Conservation (phyloP, 345 rosid species). For the Murraya koenigii region DNA sequence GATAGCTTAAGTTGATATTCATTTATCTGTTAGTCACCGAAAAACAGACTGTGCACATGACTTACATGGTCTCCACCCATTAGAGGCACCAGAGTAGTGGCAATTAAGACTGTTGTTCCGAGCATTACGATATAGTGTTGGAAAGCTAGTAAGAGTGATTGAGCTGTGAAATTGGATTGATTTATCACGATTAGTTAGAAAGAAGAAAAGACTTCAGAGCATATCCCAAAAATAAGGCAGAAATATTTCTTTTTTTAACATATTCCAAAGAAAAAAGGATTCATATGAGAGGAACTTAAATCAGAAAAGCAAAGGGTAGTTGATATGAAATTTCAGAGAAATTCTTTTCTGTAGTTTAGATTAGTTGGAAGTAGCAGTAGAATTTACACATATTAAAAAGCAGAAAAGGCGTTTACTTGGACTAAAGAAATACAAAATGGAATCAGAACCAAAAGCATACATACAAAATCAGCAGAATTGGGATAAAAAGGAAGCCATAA, state of each 20-base stretch:
- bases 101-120: constrained; percentile 74
- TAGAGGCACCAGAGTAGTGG: constrained; percentile 60
- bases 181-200: constrained; percentile 1
- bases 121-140: constrained; percentile 93
- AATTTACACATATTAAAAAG: neutral
- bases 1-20: neutral
- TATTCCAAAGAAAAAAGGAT: neutral
- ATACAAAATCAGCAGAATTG: neutral
- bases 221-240: neutral
- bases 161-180: constrained; percentile 46
- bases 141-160: constrained; percentile 70
- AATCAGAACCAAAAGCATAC: constrained; percentile 17
- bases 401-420: neutral
- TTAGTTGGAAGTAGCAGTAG: neutral
- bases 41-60: neutral
- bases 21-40: neutral
- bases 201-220: neutral
- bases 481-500: constrained; percentile 5
- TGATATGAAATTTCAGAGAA: neutral
- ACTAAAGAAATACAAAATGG: constrained; percentile 13
- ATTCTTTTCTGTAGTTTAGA: neutral
- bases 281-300: neutral
- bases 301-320: neutral
- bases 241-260: neutral
- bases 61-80: constrained; percentile 93